Evolutionary conservation across 352 stramenopile genomes (phyloP), one percentile per base, ranked within the genome.

Genomic region (Globisporangium okanoganense): DNA sequence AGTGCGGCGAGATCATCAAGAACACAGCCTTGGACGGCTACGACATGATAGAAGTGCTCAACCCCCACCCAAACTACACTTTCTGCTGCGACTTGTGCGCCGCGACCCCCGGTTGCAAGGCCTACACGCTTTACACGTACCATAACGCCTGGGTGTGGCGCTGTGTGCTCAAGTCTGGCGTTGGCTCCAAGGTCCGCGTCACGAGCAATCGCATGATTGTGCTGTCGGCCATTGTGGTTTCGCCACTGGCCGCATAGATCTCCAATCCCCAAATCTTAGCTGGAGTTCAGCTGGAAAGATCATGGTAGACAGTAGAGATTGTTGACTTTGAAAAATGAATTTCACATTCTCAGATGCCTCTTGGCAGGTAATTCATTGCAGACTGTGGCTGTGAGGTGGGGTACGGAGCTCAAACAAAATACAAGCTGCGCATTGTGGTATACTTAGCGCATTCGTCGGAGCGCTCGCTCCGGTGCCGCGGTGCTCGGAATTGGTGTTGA

Each of bases 1-100:
- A 54, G 16, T 77, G 69, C 44, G 53, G 50, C 14, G 20, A 59
- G 7, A n/a, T 45, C 43, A 54, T 76, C 44, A 74, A 72, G 50
- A 69, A 76, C 61, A 69, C 73, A 27, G 72, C 71, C 45, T 78
- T 70, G 58, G 59, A 74, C 52, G 70, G 67, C 40, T 70, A 66
- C 36, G 74, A 80, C 47, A 63, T 80, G 12, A 22, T 64, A 20
- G 71, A 61, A 13, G 58, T 60, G 38, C 58, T 25, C 47, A 35
- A 7, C 29, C 29, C 29, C 3, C 48, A 61, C 8, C 41, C 29
- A 6, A 36, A 69, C n/a, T 50, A 44, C 18, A 49, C 45, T 24
- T 13, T 20, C 20, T 64, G 58, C 47, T 64, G 58, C 24, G 27
- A n/a, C 27, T 36, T 51, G 13, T 64, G 58, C 35, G 58, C 48